phyloP scores from a whole-genome alignment of 1,284 basidiomycete genomes.

The Ganoderma meredithae region DNA sequence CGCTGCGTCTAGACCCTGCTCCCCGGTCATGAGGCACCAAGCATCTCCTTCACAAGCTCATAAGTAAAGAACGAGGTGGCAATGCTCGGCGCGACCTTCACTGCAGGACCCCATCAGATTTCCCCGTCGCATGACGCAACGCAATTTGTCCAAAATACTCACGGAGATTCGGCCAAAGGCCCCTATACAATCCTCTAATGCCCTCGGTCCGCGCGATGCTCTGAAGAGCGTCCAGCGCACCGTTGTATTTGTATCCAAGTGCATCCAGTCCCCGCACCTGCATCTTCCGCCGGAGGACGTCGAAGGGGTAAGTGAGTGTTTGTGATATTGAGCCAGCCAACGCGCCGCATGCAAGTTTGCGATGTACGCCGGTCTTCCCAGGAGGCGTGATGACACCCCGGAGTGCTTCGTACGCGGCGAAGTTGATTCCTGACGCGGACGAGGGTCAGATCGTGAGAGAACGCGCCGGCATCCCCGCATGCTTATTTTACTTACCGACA shows the following conservation, averaged over 20 bases:
- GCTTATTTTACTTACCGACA: conserved; percentile 50
- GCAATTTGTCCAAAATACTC: conserved; percentile 47
- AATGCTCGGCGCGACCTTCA: conserved; percentile 92
- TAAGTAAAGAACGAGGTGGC: conserved; percentile 88
- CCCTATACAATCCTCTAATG: conserved; percentile 79
- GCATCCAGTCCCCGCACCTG: conserved; percentile 90
- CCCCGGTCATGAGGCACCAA: conserved; percentile 40
- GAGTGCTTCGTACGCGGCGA: conserved; percentile 81
- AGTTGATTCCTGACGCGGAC: conserved; percentile 72
- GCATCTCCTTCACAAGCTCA: conserved; percentile 65
- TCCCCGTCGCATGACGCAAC: conserved; percentile 22
- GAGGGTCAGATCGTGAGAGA: conserved; percentile 22
- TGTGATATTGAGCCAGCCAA: conserved; percentile 88
- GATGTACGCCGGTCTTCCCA: conserved; percentile 65
- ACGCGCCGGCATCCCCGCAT: conserved; percentile 4
- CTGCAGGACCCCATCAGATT: conserved; percentile 47
- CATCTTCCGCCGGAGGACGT: conserved; percentile 94
- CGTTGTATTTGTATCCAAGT: conserved; percentile 73
- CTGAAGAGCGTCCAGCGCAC: conserved; percentile 79
- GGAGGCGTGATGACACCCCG: conserved; percentile 79
- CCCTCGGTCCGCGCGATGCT: conserved; percentile 82
- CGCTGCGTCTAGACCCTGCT: conserved; percentile 15
- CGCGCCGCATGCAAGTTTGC: conserved; percentile 81
- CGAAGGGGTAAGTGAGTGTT: conserved; percentile 95
- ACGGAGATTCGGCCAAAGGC: conserved; percentile 92